Evolutionary conservation across 2,329 filamentous ascomycete genomes (phyloP), one percentile per base, ranked within the genome.

Genomic region (Trichocomaceae sp.): DNA sequence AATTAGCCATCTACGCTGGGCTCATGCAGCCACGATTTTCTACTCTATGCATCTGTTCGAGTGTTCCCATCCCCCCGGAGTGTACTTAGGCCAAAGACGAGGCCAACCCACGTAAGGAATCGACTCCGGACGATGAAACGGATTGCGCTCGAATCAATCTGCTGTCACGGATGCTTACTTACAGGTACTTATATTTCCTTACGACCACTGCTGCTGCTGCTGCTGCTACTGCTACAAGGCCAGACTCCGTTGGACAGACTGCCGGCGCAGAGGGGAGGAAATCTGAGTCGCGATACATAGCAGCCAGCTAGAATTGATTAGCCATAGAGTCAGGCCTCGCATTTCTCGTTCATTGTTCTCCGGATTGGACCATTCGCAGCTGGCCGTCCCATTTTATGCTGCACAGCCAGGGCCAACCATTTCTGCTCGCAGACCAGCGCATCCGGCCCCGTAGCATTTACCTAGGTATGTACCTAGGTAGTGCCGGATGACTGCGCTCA

Each of bases 401-500:
- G 42, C 17, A 4, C 41, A 52, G 19, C 41, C 31, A 37, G 50
- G 42, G 44, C 51, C 42, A 47, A 53, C 35, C 33, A 47, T 29
- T 52, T 26, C n/a, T 53, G 44, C 35, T 33, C 51, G 33, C 50
- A 53, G n/a, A 53, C 50, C 42, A 53, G 50, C 50, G 44, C 44
- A 53, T 53, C 50, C 50, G 44, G n/a, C 42, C 45, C 45, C 35
- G 45, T 49, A 39, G 41, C 50, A n/a, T n/a, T n/a, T n/a, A n/a
- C n/a, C n/a, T n/a, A n/a, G n/a, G n/a, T n/a, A n/a, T n/a, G n/a
- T n/a, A n/a, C n/a, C n/a, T n/a, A n/a, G n/a, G n/a, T n/a, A n/a
- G n/a, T n/a, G n/a, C 41, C 45, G 46, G 49, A 49, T 49, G 50
- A 52, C 46, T 20, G 54, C 45, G 44, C 49, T 48, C 54, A 56